phyloP scores from a whole-genome alignment of 2,329 filamentous ascomycete species.

The Fusarium lateritium region DNA sequence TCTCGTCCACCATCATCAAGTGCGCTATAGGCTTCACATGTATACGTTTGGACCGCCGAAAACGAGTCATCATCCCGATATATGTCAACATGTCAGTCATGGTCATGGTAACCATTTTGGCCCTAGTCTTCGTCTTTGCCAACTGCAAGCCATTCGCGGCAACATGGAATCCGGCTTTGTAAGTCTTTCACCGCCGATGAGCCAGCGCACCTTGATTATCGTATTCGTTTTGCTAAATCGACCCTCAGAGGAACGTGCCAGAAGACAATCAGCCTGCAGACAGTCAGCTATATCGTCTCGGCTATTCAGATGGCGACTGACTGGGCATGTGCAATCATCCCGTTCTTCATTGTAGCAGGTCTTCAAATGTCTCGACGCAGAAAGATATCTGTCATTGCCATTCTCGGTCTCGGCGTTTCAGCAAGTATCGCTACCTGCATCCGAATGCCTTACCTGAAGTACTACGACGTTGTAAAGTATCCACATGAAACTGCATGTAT shows the following conservation, averaged over 20 bases:
- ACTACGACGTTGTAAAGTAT: constrained; percentile 15
- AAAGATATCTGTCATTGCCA: constrained; percentile 16
- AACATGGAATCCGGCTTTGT: constrained; percentile 20
- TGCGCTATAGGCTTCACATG: constrained; percentile 13
- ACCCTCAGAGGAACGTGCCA: constrained; percentile 1
- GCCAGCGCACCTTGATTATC: rapidly evolving
- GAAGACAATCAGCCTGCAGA: constrained; percentile 11
- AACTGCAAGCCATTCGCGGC: constrained; percentile 21
- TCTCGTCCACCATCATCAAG: constrained; percentile 16
- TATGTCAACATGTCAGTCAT: constrained; percentile 23
- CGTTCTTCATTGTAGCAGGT: constrained; percentile 9
- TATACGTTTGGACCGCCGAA: constrained; percentile 8
- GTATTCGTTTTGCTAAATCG: rapidly evolving
- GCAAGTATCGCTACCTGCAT: constrained; percentile 19
- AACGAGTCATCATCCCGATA: constrained; percentile 11
- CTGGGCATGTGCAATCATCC: constrained; percentile 15
- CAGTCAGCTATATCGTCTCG: constrained; percentile 10
- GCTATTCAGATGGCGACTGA: constrained; percentile 15
- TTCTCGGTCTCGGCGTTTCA: constrained; percentile 10
- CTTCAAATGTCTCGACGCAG: constrained; percentile 22
- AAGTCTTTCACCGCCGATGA: background rate
- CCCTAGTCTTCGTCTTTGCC: constrained; percentile 14
- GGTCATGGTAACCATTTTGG: constrained; percentile 3
- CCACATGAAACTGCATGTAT: constrained; percentile 15
- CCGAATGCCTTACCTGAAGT: constrained; percentile 23